These are phyloP conservation scores for Endotrypanum monterogeii DNA, from an alignment of 208 protist species.

Conservation along the genomic window DNA sequence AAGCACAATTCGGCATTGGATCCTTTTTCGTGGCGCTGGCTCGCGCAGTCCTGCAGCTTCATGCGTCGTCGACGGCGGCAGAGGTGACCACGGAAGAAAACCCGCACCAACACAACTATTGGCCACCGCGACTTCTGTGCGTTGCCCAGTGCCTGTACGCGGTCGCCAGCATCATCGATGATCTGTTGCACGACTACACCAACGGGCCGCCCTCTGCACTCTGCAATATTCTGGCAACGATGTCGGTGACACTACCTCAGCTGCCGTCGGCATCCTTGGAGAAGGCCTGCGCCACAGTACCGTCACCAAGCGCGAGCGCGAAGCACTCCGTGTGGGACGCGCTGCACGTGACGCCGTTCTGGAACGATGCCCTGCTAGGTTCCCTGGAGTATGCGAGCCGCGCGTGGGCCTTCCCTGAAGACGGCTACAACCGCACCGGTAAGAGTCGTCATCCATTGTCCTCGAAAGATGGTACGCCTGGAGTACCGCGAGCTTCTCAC, in stretches of 20 bases:
- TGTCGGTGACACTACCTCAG: constrained; percentile 13
- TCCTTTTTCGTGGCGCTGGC: constrained; percentile 40
- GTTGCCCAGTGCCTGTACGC: constrained; percentile 38
- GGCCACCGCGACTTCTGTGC: constrained; percentile 2
- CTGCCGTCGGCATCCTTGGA: neutral
- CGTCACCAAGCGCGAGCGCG: neutral
- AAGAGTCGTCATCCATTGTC: neutral
- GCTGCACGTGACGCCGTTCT: constrained; percentile 15
- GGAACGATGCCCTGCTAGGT: constrained; percentile 11
- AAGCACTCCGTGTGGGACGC: constrained; percentile 14
- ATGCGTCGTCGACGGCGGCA: neutral
- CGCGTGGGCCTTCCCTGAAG: constrained; percentile 4
- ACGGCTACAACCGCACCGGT: neutral
- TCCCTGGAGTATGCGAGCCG: constrained; percentile 18
- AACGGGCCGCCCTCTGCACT: constrained; percentile 31
- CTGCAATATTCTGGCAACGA: constrained; percentile 35
- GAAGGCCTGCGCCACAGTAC: neutral
- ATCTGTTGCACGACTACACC: constrained; percentile 58
- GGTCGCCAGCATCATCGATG: constrained; percentile 36
- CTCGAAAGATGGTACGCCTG: neutral
- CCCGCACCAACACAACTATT: neutral
- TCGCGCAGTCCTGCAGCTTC: constrained; percentile 31
- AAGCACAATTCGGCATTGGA: constrained; percentile 46
- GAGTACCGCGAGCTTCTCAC: neutral
- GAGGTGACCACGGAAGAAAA: neutral